A percentile compares a stretch with the other conserved stretches of the same genome.
These are phyloP conservation scores for Penicillium psychrosexuale DNA, from an alignment of 2,329 filamentous ascomycete species.

Conservation along the genomic window DNA sequence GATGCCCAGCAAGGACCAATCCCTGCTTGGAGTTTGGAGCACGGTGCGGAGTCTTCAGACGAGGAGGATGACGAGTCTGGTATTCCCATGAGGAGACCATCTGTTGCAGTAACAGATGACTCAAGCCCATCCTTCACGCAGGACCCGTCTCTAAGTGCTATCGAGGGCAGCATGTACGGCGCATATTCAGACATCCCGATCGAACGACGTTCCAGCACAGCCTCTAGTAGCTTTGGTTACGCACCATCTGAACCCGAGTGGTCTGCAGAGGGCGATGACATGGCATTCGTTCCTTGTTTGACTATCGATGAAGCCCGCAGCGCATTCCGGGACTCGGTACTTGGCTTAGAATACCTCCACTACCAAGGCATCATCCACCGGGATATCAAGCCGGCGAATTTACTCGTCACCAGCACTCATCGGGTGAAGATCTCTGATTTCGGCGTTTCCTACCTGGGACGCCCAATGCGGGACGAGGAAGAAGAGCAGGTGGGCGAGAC, in stretches of 20 bases:
- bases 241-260: conserved; percentile 46
- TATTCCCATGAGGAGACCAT: conserved; percentile 31
- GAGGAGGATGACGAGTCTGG: conserved; percentile 43
- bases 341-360: conserved; percentile 90
- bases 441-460: conserved; percentile 93
- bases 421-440: conserved; percentile 98
- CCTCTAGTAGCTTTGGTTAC: conserved; percentile 59
- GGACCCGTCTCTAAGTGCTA: conserved; percentile 47
- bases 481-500: conserved; percentile 74
- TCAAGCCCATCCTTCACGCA: conserved; percentile 50
- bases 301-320: conserved; percentile 77
- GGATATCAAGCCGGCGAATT: conserved; percentile 85
- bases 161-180: conserved; percentile 77
- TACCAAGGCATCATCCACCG: conserved; percentile 81
- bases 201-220: conserved; percentile 73
- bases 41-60: conserved; percentile 59
- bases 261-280: conserved; percentile 67
- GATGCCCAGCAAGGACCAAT: conserved; percentile 51
- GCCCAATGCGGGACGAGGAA: conserved; percentile 79
- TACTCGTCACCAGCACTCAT: conserved; percentile 80
- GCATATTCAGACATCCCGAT: conserved; percentile 62
- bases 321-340: conserved; percentile 86
- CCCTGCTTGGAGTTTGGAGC: conserved; percentile 80
- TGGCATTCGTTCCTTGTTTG: conserved; percentile 89
- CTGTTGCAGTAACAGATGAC: conserved; percentile 45